Percentiles rank a stretch among this genome's conserved stretches.
Evolutionary conservation across 2,329 filamentous ascomycete species (phyloP).

Genomic region (Nigrograna mackinnonii): DNA sequence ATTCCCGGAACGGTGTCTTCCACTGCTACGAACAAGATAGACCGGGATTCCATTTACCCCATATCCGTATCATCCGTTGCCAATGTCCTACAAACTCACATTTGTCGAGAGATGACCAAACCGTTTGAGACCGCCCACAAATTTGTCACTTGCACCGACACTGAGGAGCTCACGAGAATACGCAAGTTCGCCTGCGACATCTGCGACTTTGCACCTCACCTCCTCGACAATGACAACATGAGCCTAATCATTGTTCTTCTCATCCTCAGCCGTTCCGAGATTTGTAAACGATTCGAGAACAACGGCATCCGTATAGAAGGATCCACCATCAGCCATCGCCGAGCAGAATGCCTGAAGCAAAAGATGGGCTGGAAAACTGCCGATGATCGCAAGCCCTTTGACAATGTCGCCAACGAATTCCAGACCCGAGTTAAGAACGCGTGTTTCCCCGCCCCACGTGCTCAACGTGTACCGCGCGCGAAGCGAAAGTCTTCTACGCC

Average conservation of each 20-base stretch:
- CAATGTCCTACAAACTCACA: conserved; percentile 33
- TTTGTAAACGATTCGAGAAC: conserved; percentile 37
- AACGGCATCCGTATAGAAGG: conserved; percentile 43
- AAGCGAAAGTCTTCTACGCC: conserved; percentile 9
- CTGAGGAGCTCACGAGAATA: conserved; percentile 32
- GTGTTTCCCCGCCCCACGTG: conserved; percentile 29
- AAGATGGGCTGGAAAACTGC: conserved; percentile 37
- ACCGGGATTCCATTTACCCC: conserved; percentile 37
- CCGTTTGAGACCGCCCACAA: conserved; percentile 38
- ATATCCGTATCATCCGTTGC: conserved; percentile 39
- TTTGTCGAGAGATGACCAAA: conserved; percentile 38
- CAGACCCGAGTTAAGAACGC: conserved; percentile 41
- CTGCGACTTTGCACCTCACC: conserved; percentile 41
- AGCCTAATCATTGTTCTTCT: conserved; percentile 39
- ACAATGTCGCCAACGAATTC: conserved; percentile 36
- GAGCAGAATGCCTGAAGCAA: conserved; percentile 42
- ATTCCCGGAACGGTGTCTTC: conserved; percentile 42
- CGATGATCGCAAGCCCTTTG: conserved; percentile 38
- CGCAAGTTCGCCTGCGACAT: conserved; percentile 38
- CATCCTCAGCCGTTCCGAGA: conserved; percentile 38
- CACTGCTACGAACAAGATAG: conserved; percentile 36
- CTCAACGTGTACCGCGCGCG: conserved; percentile 12
- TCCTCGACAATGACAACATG: conserved; percentile 43
- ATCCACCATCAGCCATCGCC: conserved; percentile 41
- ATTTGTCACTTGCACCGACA: conserved; percentile 36